phyloP scores from a whole-genome alignment of 1,284 basidiomycete genomes.

The Sparassis latifolia region DNA sequence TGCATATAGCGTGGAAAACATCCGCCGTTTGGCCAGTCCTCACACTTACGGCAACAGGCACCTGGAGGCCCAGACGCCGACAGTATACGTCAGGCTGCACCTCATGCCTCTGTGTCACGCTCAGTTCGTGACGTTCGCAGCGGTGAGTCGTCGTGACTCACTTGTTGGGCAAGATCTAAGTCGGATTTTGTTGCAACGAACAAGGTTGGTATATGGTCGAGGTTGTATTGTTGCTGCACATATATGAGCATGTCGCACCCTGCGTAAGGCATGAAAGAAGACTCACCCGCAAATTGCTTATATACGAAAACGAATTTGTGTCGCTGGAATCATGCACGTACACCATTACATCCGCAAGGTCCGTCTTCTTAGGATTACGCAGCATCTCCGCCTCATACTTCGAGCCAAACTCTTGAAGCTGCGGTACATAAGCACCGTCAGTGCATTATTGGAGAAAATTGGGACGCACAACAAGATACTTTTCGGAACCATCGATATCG shows the following conservation, averaged over 20 bases:
- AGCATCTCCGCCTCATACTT: constrained; percentile 91
- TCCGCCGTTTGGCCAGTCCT: constrained; percentile 84
- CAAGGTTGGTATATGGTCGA: constrained; percentile 89
- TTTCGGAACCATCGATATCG: constrained; percentile 91
- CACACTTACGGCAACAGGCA: constrained; percentile 88
- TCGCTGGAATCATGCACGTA: constrained; percentile 98
- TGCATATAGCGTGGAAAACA: constrained; percentile 81
- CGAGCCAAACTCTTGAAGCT: constrained; percentile 97
- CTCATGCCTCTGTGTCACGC: constrained; percentile 72
- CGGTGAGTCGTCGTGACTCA: constrained; percentile 25
- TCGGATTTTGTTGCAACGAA: constrained; percentile 99
- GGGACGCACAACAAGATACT: constrained; percentile 84
- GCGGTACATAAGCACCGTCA: neutral
- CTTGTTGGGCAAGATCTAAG: constrained; percentile 92
- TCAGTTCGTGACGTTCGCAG: too few species aligned
- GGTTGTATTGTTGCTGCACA: constrained; percentile 87
- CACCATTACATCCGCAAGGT: constrained; percentile 89
- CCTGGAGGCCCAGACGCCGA: constrained; percentile 75
- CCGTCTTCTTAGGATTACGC: constrained; percentile 85
- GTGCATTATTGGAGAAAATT: too few species aligned
- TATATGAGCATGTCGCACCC: constrained; percentile 3
- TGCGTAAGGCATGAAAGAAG: constrained; percentile 5
- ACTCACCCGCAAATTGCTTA: constrained; percentile 88
- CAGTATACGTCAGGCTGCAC: constrained; percentile 98
- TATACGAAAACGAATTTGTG: constrained; percentile 98